Conservation (phyloP, 2,329 filamentous ascomycete genomes). For the Cercospora sp. region DNA sequence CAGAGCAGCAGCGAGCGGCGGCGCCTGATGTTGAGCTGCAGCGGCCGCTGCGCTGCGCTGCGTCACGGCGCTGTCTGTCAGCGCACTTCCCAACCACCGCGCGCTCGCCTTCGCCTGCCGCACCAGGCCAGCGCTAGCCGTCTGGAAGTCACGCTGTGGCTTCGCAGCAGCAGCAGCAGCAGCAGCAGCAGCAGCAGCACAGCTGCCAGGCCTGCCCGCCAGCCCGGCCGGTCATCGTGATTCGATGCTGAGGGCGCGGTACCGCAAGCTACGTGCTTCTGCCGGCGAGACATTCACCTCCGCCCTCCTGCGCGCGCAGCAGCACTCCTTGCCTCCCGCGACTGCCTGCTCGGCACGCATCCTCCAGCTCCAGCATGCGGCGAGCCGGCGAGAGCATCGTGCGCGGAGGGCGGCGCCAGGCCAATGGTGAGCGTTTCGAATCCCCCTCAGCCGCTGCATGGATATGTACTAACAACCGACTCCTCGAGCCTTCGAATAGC, state of each 20-base stretch:
- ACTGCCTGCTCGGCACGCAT: constrained; percentile 6
- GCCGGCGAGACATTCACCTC: constrained; percentile 19
- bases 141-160: constrained; percentile 23
- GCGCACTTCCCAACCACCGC: constrained; percentile 27
- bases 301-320: constrained; percentile 11
- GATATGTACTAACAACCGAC: constrained; percentile 27
- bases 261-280: constrained; percentile 25
- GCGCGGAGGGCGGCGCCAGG: constrained; percentile 10
- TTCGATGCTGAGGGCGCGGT: constrained; percentile 22
- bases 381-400: constrained; percentile 16
- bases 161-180: constrained; percentile 19
- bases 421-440: constrained; percentile 23
- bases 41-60: background rate
- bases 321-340: constrained; percentile 14
- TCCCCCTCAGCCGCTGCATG: constrained; percentile 20
- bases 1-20: constrained; percentile 13
- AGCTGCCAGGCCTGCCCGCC: constrained; percentile 21
- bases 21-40: constrained; percentile 5
- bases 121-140: constrained; percentile 24
- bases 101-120: constrained; percentile 21
- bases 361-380: constrained; percentile 1
- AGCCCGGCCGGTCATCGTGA: constrained; percentile 15
- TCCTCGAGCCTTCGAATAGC: constrained; percentile 31
- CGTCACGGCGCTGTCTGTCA: constrained; percentile 24
- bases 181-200: constrained; percentile 19